These are phyloP conservation scores for Leccinum fibrillosum DNA, from an alignment of 768 basidiomycete genomes.

Conservation along the genomic window DNA sequence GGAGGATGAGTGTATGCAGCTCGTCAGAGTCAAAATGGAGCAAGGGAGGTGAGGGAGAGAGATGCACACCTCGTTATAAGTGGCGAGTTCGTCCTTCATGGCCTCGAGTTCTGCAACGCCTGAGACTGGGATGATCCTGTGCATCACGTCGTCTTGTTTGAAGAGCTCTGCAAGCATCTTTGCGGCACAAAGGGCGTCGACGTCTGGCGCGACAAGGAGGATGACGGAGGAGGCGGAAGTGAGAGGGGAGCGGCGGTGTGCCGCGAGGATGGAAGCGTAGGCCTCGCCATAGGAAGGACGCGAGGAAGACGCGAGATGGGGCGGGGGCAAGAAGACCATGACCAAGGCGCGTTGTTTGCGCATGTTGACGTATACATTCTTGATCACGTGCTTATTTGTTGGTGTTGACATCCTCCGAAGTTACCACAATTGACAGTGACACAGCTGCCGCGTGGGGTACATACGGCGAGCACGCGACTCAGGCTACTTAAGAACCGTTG, in stretches of 20 bases:
- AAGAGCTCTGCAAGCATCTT: conserved; percentile 87
- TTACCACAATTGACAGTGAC: too few relatives aligned
- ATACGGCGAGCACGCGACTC: conserved; percentile 27
- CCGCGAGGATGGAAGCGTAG: conserved; percentile 67
- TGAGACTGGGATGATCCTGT: conserved; percentile 85
- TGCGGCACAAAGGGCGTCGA: conserved; percentile 89
- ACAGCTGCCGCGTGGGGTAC: conserved; percentile 23
- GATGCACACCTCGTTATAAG: conserved; percentile 60
- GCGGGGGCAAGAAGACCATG: conserved; percentile 73
- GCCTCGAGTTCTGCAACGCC: conserved; percentile 75
- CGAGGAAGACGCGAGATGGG: conserved; percentile 57
- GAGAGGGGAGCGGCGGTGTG: conserved; percentile 68
- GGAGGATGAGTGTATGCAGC: conserved; percentile 85
- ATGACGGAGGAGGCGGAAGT: conserved; percentile 82
- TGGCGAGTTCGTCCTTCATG: conserved; percentile 61
- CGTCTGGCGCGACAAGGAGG: conserved; percentile 84
- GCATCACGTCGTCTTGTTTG: conserved; percentile 90
- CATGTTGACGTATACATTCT: not conserved
- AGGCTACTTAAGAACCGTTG: conserved; percentile 27
- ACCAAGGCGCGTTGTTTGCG: not conserved
- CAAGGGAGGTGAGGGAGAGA: not conserved
- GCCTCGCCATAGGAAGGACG: conserved; percentile 68
- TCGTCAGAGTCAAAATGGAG: conserved; percentile 27
- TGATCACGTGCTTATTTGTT: conserved; percentile 21
- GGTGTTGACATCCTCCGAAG: conserved; percentile 9